Percentiles rank a stretch among this genome's conserved stretches.
Conservation (phyloP, 257 asterid species). For the Primulina eburnea region DNA sequence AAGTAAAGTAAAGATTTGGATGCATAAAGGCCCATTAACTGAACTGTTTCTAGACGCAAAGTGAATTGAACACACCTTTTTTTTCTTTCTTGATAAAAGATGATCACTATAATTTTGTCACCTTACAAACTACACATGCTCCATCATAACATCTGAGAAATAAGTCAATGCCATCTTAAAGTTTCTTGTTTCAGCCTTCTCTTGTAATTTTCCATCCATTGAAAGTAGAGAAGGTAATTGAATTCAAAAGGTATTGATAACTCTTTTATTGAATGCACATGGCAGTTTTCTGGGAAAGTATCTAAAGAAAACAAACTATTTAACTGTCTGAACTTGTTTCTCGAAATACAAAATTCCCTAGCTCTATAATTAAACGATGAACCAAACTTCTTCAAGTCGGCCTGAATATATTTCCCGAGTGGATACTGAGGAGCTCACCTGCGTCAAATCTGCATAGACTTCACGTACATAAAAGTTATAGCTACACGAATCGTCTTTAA, state of each 20-base stretch:
- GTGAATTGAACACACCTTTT: neutral
- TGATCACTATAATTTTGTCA: neutral
- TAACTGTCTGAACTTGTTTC: too few species aligned
- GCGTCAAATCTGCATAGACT: too few species aligned
- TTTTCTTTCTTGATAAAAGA: neutral
- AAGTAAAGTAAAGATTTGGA: neutral
- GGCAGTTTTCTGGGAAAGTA: too few species aligned
- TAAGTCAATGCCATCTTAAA: neutral
- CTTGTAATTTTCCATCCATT: neutral
- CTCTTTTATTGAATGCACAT: too few species aligned
- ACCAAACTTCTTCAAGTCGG: too few species aligned
- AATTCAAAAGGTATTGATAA: neutral
- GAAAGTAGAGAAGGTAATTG: neutral
- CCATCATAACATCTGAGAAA: neutral
- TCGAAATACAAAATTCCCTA: too few species aligned
- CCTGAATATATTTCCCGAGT: too few species aligned
- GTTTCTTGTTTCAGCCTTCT: neutral
- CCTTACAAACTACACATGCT: neutral
- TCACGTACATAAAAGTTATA: too few species aligned
- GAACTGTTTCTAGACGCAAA: neutral
- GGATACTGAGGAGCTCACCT: too few species aligned
- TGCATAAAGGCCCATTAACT: neutral
- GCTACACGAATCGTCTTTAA: too few species aligned
- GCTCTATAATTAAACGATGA: too few species aligned
- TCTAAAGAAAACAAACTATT: too few species aligned